phyloP scores from a whole-genome alignment of 331 rosid genomes.

The Quercus lobata region DNA sequence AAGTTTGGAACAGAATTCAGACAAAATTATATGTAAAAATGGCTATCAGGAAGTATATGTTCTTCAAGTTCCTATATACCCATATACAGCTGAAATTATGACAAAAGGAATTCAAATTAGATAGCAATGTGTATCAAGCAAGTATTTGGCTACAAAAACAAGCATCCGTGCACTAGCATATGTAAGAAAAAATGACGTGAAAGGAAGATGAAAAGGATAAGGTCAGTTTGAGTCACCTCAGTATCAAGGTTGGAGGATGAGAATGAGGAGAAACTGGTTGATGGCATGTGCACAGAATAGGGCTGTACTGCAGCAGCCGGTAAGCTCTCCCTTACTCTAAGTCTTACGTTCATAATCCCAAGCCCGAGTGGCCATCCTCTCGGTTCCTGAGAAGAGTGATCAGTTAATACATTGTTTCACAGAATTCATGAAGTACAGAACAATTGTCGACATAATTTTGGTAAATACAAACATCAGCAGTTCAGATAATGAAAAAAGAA shows the following conservation, averaged over 20 bases:
- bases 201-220: background rate
- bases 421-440: background rate
- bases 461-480: background rate
- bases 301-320: conserved; percentile 30
- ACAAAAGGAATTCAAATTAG: background rate
- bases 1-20: background rate
- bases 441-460: background rate
- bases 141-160: too few relatives aligned
- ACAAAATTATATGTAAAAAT: background rate
- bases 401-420: background rate
- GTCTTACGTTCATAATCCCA: conserved; percentile 46
- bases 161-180: too few relatives aligned
- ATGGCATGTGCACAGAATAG: conserved; percentile 37
- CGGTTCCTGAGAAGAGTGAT: conserved; percentile 35
- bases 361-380: conserved; percentile 87
- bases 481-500: background rate
- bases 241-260: conserved; percentile 89
- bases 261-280: conserved; percentile 70
- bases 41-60: background rate
- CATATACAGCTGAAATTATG: background rate
- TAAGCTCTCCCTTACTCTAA: conserved; percentile 41
- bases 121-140: background rate
- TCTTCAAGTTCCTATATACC: background rate
- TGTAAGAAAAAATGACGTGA: background rate
- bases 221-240: conserved; percentile 43